Conservation (phyloP, 2,329 filamentous ascomycete species). For the Hypoxylon sp. region DNA sequence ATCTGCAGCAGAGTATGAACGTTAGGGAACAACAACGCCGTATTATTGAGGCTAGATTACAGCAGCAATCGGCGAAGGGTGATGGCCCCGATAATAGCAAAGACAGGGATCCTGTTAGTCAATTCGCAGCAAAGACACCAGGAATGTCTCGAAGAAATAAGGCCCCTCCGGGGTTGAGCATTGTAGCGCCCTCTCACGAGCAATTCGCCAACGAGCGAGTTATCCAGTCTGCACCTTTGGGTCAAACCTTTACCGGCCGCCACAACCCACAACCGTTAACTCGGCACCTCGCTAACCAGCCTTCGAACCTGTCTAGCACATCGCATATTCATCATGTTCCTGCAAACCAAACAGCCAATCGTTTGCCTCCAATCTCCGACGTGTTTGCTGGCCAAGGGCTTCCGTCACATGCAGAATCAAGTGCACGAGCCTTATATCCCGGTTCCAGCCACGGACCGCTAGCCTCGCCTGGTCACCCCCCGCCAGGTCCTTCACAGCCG, state of each 20-base stretch:
- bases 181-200: slow-evolving; percentile 92
- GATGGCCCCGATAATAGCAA: slow-evolving; percentile 73
- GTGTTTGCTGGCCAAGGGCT: slow-evolving; percentile 87
- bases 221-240: slow-evolving; percentile 94
- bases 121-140: slow-evolving; percentile 78
- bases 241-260: slow-evolving; percentile 95
- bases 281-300: slow-evolving; percentile 84
- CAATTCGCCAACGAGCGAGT: slow-evolving; percentile 95
- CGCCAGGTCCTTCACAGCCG: slow-evolving; percentile 63
- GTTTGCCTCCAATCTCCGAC: slow-evolving; percentile 92
- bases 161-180: slow-evolving; percentile 90
- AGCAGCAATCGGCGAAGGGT: slow-evolving; percentile 87
- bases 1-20: slow-evolving; percentile 92
- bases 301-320: slow-evolving; percentile 84
- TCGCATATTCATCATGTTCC: slow-evolving; percentile 93
- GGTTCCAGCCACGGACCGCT: slow-evolving; percentile 77
- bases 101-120: slow-evolving; percentile 63
- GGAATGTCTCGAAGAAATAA: slow-evolving; percentile 80
- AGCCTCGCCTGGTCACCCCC: slow-evolving; percentile 83
- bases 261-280: slow-evolving; percentile 83
- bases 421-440: slow-evolving; percentile 68
- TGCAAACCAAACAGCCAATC: slow-evolving; percentile 89
- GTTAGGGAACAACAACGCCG: slow-evolving; percentile 94
- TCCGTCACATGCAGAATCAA: slow-evolving; percentile 70
- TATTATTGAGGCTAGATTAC: slow-evolving; percentile 92